Percentiles rank a stretch among this genome's conserved stretches.
These are phyloP conservation scores for Trifolium pratense DNA, from an alignment of 306 rosid genomes.

Conservation along the genomic window DNA sequence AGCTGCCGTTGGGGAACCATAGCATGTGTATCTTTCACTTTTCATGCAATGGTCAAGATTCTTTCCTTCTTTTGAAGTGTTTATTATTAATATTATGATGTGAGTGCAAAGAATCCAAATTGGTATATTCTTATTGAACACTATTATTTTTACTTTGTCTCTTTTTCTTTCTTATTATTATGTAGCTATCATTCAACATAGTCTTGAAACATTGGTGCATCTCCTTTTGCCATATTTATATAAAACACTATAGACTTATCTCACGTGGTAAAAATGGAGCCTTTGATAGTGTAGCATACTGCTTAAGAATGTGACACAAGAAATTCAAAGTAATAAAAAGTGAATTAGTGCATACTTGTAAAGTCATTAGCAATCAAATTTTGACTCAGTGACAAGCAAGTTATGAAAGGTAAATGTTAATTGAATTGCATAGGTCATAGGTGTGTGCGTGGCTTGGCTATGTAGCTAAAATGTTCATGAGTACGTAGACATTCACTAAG, in stretches of 20 bases:
- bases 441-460: background rate
- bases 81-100: background rate
- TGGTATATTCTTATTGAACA: background rate
- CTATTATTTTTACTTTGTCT: background rate
- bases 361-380: conserved; percentile 22
- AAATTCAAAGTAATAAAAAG: conserved; percentile 7
- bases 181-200: background rate
- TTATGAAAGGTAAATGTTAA: background rate
- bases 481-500: too few species aligned
- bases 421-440: background rate
- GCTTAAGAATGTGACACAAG: conserved; percentile 1
- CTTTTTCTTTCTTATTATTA: background rate
- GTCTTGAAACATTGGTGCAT: background rate
- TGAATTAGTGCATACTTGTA: background rate
- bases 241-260: conserved; percentile 6
- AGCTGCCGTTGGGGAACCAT: background rate
- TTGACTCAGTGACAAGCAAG: conserved; percentile 12
- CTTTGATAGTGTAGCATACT: conserved; percentile 31
- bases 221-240: background rate
- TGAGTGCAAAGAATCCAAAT: conserved; percentile 8
- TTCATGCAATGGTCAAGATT: background rate
- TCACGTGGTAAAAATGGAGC: conserved; percentile 15
- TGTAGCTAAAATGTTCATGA: too few species aligned
- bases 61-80: background rate
- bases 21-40: background rate